phyloP scores from a whole-genome alignment of 2,329 filamentous ascomycete genomes.

The Monilinia fructigena region DNA sequence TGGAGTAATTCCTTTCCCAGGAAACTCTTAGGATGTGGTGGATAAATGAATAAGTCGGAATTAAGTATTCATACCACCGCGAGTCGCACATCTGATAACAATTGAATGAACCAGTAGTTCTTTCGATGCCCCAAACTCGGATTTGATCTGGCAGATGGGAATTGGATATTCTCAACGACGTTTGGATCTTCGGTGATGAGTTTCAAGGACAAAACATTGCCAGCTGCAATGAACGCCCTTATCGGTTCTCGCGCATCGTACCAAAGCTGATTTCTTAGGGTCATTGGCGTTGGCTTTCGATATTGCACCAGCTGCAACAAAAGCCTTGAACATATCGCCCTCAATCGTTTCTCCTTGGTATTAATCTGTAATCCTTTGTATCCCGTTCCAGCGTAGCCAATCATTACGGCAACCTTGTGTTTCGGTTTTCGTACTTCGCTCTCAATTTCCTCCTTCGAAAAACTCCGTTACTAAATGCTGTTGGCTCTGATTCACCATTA shows the following conservation, averaged over 20 bases:
- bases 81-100: slow-evolving; percentile 95
- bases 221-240: slow-evolving; percentile 94
- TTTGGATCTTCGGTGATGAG: slow-evolving; percentile 90
- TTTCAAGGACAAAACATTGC: slow-evolving; percentile 93
- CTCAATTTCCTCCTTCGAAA: slow-evolving; percentile 77
- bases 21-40: slow-evolving; percentile 85
- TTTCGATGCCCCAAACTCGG: slow-evolving; percentile 88
- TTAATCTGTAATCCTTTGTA: slow-evolving; percentile 98
- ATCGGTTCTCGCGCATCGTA: slow-evolving; percentile 92
- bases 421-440: slow-evolving; percentile 86
- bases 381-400: slow-evolving; percentile 93
- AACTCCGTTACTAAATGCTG: slow-evolving; percentile 48
- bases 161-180: slow-evolving; percentile 88
- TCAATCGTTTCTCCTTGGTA: slow-evolving; percentile 84
- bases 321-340: slow-evolving; percentile 88
- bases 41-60: slow-evolving; percentile 88
- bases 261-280: slow-evolving; percentile 91
- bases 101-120: slow-evolving; percentile 87
- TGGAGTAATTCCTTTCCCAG: slow-evolving; percentile 82
- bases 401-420: slow-evolving; percentile 91
- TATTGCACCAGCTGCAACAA: slow-evolving; percentile 87
- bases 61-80: slow-evolving; percentile 94
- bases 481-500: slow-evolving; percentile 38
- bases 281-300: slow-evolving; percentile 96
- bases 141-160: slow-evolving; percentile 81